Conservation (phyloP, 1,284 basidiomycete species). For the Phellopilus nigrolimitatus region DNA sequence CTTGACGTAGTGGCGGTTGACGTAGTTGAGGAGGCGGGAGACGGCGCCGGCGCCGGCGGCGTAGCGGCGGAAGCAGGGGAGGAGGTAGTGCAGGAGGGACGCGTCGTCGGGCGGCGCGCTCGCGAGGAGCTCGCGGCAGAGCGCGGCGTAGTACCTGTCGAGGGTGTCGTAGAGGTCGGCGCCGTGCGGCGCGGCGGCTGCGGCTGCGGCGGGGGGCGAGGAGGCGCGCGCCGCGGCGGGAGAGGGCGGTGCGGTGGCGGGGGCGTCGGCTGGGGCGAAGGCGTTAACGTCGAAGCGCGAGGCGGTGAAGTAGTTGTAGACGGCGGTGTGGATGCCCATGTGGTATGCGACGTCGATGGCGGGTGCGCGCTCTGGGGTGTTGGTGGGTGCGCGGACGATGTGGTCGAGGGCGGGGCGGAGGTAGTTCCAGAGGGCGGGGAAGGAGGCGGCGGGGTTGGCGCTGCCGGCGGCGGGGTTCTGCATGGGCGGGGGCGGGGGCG, state of each 20-base stretch:
- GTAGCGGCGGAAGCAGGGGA: constrained; percentile 66
- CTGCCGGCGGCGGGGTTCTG: constrained; percentile 57
- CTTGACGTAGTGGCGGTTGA: constrained; percentile 75
- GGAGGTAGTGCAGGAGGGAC: constrained; percentile 61
- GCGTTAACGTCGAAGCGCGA: constrained; percentile 22
- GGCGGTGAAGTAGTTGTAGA: constrained; percentile 73
- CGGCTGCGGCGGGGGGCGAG: constrained; percentile 26
- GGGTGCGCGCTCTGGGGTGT: constrained; percentile 53
- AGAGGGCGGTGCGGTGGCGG: not conserved
- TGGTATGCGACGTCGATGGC: constrained; percentile 67
- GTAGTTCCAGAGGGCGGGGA: constrained; percentile 68
- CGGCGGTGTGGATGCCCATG: constrained; percentile 70
- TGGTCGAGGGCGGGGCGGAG: constrained; percentile 68
- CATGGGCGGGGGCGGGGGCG: constrained; percentile 28
- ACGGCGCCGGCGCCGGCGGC: constrained; percentile 58
- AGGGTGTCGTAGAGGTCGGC: constrained; percentile 67
- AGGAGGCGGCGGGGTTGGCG: constrained; percentile 66
- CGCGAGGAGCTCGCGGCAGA: constrained; percentile 55
- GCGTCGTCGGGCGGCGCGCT: constrained; percentile 50
- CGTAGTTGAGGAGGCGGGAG: constrained; percentile 68
- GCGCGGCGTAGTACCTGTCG: constrained; percentile 58
- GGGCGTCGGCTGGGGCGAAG: constrained; percentile 9
- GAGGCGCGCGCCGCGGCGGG: constrained; percentile 7
- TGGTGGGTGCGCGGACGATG: constrained; percentile 63
- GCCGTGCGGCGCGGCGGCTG: constrained; percentile 38